Evolutionary conservation across 805 yeast species (phyloP), one percentile per base, ranked within the genome.

Genomic region (Saccharomycopsis guyanensis): DNA sequence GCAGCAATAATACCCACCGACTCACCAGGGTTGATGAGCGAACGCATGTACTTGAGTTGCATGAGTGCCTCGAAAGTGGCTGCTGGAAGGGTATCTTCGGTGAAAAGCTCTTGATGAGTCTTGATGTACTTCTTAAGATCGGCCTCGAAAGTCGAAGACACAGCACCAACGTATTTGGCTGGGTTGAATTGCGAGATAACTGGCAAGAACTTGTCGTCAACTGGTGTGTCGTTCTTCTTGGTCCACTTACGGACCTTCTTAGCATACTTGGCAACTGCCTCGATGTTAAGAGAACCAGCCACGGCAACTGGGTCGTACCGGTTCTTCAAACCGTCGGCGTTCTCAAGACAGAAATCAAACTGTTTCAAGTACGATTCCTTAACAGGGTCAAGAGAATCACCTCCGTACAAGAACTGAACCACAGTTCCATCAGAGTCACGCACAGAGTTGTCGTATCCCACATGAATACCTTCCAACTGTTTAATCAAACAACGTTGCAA

Each of bases 21-120:
- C 66, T 93, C 99, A 63, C 99, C 98, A 3, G 99, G 97, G 58
- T 87, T 78, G 45, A 93, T 81, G 55, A 89, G 71, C 8, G 97
- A 88, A 59, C 95, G 83, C 96, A 91, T 93, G 68, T 93, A 93
- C 68, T 94, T 94, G 71, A 93, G 75, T 70, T 91, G 97, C 98
- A 94, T 94, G 61, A 93, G 74, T 3, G 96, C 95, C 65, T 86
- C 79, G 78, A 94, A 94, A 63, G 84, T 86, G 79, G 84, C 85
- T 43, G 69, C 74, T n/a, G 42, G 18, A 18, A 44, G 38, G 15
- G 15, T 15, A 3, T 19, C n/a, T 3, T 32, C 18, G 19, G 18
- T 34, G 63, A 88, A 82, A 46, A 77, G 56, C 4, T 68, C 65
- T 40, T 75, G 66, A 59, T 83, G 79, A 22, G 66, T 57, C 27